Evolutionary conservation across 306 rosid genomes (phyloP), one percentile per base, ranked within the genome.

Genomic region (Dicorynia guianensis): DNA sequence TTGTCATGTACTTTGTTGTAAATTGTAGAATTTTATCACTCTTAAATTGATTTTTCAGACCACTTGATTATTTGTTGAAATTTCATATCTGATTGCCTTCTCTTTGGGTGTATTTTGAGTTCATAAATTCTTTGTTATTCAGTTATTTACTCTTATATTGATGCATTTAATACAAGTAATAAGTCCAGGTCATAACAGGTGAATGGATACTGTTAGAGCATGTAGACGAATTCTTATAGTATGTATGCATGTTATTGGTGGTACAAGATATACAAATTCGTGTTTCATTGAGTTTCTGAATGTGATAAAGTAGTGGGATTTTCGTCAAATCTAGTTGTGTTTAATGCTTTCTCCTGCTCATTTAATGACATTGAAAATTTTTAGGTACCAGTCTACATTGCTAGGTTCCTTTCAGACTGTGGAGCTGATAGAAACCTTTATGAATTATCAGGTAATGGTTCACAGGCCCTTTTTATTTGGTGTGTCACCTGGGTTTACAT

Each of bases 351-450:
- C 6, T 49, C 33, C 34, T 56, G n/a, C 70, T 10, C 25, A 36
- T 18, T 50, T 3, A 65, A 66, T 74, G 14, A 67, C 64, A 58
- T 30, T 75, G 74, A 61, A 34, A 65, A 44, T 67, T 69, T 87
- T 57, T 82, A 95, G 98, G 98, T 95, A 95, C 63, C 98, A 95
- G 59, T 95, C 98, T 35, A 95, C 98, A 34, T 80, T 95, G 83
- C 84, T 92, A 12, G 98, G 98, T 36, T 90, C 97, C 61, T 95
- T 86, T 82, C 98, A 95, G 83, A 92, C 98, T 3, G 95, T 82
- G 74, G 98, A 95, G 74, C 83, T 95, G 69, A 92, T 95, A 40
- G 97, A 95, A 85, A 95, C 98, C 71, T 95, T 92, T 77, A 90
- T 95, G 98, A 95, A 95, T 76, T 95, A 95, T 67, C 97, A 95